A percentile compares a stretch with the other conserved stretches of the same genome.
These are phyloP conservation scores for Kondoa malvinella DNA, from an alignment of 768 basidiomycete species.

Conservation along the genomic window DNA sequence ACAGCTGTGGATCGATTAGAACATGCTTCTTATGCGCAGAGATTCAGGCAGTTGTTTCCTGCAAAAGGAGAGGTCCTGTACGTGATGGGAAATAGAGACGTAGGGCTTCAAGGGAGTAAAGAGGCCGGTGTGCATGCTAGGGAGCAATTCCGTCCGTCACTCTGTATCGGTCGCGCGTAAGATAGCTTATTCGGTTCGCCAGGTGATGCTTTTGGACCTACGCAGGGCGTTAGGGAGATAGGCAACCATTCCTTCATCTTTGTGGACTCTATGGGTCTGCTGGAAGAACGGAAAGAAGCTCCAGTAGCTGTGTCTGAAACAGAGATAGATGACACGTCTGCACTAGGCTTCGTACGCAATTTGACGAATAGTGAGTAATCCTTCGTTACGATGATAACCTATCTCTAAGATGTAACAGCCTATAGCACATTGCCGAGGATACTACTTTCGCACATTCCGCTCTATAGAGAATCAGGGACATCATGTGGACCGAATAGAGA, in stretches of 20 bases:
- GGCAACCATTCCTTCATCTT: conserved; percentile 40
- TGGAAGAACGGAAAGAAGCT: conserved; percentile 41
- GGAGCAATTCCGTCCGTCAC: too few species aligned
- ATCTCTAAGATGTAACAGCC: conserved; percentile 21
- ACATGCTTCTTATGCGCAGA: conserved; percentile 50
- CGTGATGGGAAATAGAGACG: conserved; percentile 87
- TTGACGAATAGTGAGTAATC: conserved; percentile 36
- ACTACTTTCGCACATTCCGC: conserved; percentile 75
- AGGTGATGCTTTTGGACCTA: conserved; percentile 18
- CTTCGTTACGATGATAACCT: conserved; percentile 9
- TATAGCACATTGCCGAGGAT: conserved; percentile 40
- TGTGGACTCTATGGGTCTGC: conserved; percentile 54
- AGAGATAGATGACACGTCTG: background rate
- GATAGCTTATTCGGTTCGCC: conserved; percentile 7
- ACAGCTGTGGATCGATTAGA: conserved; percentile 15
- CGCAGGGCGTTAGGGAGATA: conserved; percentile 43
- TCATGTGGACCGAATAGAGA: conserved; percentile 66
- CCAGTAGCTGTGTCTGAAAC: background rate
- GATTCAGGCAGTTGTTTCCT: conserved; percentile 36
- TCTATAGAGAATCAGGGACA: conserved; percentile 51
- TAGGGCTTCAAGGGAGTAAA: conserved; percentile 39
- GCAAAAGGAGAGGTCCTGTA: conserved; percentile 23
- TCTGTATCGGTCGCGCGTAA: background rate
- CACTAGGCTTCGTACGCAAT: conserved; percentile 38
- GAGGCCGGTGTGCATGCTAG: background rate